Conservation (phyloP, 768 basidiomycete genomes). For the Pilatotrama ljubarskyi region DNA sequence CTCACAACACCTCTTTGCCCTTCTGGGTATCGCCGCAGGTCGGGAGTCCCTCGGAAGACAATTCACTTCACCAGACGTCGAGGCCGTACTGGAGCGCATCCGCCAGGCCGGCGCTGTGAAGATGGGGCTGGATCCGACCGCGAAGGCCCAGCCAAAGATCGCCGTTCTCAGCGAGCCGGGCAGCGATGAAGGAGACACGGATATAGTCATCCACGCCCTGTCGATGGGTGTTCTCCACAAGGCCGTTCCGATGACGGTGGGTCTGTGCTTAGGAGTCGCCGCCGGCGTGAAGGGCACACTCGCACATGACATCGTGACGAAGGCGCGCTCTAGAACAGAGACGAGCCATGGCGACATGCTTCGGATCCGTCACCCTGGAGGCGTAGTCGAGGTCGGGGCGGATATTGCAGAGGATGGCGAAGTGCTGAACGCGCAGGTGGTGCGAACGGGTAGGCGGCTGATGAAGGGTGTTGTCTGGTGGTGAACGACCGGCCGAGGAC, state of each 20-base stretch:
- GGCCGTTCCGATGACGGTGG: constrained; percentile 74
- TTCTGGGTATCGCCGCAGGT: constrained; percentile 35
- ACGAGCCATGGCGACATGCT: constrained; percentile 32
- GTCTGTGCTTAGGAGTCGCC: constrained; percentile 67
- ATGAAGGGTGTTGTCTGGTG: constrained; percentile 75
- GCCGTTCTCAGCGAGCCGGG: constrained; percentile 49
- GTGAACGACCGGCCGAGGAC: constrained; percentile 38
- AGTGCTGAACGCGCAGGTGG: constrained; percentile 59
- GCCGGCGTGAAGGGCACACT: constrained; percentile 54
- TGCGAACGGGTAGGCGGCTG: constrained; percentile 66
- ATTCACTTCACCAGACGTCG: constrained; percentile 22
- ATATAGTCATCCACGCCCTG: constrained; percentile 58
- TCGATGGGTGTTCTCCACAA: constrained; percentile 75
- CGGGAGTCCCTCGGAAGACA: neutral
- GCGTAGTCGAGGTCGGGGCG: constrained; percentile 67
- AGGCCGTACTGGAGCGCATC: constrained; percentile 48
- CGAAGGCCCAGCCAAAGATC: constrained; percentile 72
- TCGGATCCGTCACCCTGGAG: constrained; percentile 64
- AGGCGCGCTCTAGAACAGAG: constrained; percentile 12
- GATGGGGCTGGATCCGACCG: constrained; percentile 65
- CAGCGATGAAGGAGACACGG: constrained; percentile 31
- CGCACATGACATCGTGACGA: constrained; percentile 47
- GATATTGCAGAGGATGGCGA: constrained; percentile 46
- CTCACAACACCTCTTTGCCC: constrained; percentile 41
- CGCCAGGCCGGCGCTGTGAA: constrained; percentile 53